A percentile compares a stretch with the other conserved stretches of the same genome.
These are phyloP conservation scores for Phytomonas sp. DNA, from an alignment of 208 protist species.

Conservation along the genomic window DNA sequence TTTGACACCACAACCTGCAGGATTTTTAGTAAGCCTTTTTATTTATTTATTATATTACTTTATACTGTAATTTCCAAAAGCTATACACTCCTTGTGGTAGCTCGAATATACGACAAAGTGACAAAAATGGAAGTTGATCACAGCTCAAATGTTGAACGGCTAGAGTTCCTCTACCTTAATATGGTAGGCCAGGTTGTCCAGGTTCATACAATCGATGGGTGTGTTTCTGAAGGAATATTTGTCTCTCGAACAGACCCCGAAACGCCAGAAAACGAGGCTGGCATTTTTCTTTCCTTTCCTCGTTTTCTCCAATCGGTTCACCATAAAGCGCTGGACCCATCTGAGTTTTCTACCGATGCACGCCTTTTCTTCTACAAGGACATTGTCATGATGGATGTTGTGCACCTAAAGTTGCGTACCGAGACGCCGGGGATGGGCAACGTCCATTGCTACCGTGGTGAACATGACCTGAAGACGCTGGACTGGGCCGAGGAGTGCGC, in stretches of 20 bases:
- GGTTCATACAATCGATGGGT: constrained; percentile 67
- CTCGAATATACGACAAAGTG: not conserved
- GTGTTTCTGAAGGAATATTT: constrained; percentile 73
- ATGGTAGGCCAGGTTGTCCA: constrained; percentile 77
- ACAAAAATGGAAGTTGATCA: constrained; percentile 24
- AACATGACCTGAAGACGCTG: constrained; percentile 57
- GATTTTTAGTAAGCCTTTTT: not conserved
- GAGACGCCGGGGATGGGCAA: constrained; percentile 50
- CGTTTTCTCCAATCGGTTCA: constrained; percentile 40
- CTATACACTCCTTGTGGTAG: not conserved
- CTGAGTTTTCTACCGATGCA: constrained; percentile 25
- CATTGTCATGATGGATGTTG: constrained; percentile 72
- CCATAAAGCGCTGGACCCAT: constrained; percentile 40
- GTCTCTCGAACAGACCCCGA: constrained; percentile 73
- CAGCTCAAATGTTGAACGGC: constrained; percentile 68
- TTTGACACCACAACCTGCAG: not conserved
- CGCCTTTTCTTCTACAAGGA: constrained; percentile 51
- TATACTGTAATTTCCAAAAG: not conserved
- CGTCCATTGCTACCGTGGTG: constrained; percentile 32
- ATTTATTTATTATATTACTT: not conserved
- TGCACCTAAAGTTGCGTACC: constrained; percentile 54
- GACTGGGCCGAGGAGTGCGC: constrained; percentile 57
- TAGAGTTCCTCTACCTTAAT: constrained; percentile 87
- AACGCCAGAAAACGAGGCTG: constrained; percentile 27
- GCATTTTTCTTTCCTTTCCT: constrained; percentile 60